Evolutionary conservation across 768 basidiomycete species (phyloP).

Genomic region (Amanita jacksonii): DNA sequence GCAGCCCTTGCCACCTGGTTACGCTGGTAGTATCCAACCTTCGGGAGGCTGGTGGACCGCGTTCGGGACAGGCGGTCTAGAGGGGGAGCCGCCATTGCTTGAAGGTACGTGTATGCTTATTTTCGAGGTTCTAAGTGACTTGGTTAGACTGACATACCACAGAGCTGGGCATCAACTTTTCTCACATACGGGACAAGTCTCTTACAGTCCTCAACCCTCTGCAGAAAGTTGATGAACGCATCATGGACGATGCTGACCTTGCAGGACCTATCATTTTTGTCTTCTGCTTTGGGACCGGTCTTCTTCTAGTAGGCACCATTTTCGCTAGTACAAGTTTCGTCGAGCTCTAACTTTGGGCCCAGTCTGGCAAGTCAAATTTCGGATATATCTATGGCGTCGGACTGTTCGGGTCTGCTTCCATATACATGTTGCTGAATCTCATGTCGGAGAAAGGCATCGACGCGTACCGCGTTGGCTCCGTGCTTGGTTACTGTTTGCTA

Average conservation of each 20-base stretch:
- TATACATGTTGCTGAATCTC: slow-evolving; percentile 91
- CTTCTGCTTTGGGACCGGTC: slow-evolving; percentile 88
- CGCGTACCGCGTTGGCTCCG: slow-evolving; percentile 89
- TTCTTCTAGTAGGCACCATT: slow-evolving; percentile 68
- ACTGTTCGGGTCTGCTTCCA: slow-evolving; percentile 83
- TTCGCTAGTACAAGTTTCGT: not conserved
- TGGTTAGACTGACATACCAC: slow-evolving; percentile 5
- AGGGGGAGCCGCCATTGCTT: slow-evolving; percentile 91
- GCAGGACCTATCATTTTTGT: slow-evolving; percentile 94
- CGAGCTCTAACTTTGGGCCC: slow-evolving; percentile 9
- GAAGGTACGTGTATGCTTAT: slow-evolving; percentile 50
- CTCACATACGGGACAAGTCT: slow-evolving; percentile 90
- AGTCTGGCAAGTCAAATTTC: slow-evolving; percentile 99
- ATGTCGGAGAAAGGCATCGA: slow-evolving; percentile 96
- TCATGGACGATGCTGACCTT: slow-evolving; percentile 99
- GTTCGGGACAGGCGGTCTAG: slow-evolving; percentile 90
- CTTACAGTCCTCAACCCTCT: slow-evolving; percentile 94
- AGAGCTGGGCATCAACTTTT: slow-evolving; percentile 98
- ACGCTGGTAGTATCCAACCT: slow-evolving; percentile 66
- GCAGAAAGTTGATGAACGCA: slow-evolving; percentile 71
- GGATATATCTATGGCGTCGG: slow-evolving; percentile 98
- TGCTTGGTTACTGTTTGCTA: slow-evolving; percentile 91
- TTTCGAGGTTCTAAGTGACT: not conserved
- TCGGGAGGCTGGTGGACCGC: slow-evolving; percentile 89
- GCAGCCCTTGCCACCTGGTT: slow-evolving; percentile 36